phyloP scores from a whole-genome alignment of 192 early-diverging fungal genomes.

The Obelidium mucronatum region DNA sequence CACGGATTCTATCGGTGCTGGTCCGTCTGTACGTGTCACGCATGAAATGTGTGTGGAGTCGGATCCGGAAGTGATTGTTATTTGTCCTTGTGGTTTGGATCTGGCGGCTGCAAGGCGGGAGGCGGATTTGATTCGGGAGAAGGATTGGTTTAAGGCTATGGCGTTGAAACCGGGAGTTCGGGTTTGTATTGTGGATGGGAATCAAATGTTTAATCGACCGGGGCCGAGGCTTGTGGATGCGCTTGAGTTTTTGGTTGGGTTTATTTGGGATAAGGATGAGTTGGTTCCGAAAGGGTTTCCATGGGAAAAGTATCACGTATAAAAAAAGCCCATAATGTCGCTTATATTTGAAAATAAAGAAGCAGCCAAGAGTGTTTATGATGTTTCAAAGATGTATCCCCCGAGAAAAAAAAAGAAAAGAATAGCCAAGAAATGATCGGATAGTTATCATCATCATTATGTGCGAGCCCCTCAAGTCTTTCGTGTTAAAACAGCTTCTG shows the following conservation, averaged over 20 bases:
- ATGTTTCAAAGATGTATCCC: not conserved
- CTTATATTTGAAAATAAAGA: not conserved
- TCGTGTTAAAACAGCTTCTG: slow-evolving; percentile 81
- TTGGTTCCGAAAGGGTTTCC: slow-evolving; percentile 54
- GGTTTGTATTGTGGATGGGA: slow-evolving; percentile 63
- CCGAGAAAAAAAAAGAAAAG: not conserved
- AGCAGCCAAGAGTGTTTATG: not conserved
- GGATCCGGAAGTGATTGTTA: slow-evolving; percentile 52
- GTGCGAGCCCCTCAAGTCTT: slow-evolving; percentile 70
- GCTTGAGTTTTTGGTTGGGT: slow-evolving; percentile 62
- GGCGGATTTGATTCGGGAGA: slow-evolving; percentile 30
- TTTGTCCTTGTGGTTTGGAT: slow-evolving; percentile 59
- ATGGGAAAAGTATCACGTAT: slow-evolving; percentile 45
- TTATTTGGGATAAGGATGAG: slow-evolving; percentile 43
- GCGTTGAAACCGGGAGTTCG: slow-evolving; percentile 24
- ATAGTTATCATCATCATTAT: too few species aligned
- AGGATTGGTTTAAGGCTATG: slow-evolving; percentile 43
- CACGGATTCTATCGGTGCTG: slow-evolving; percentile 36
- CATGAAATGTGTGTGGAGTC: slow-evolving; percentile 38
- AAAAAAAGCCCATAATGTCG: too few species aligned
- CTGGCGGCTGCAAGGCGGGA: slow-evolving; percentile 50
- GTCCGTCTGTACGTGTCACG: slow-evolving; percentile 42
- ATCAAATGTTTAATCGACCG: slow-evolving; percentile 66
- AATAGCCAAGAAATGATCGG: too few species aligned
- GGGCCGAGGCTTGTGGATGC: slow-evolving; percentile 63